These are phyloP conservation scores for Raphanus hybrid DNA, from an alignment of 441 rosid genomes.

Conservation along the genomic window DNA sequence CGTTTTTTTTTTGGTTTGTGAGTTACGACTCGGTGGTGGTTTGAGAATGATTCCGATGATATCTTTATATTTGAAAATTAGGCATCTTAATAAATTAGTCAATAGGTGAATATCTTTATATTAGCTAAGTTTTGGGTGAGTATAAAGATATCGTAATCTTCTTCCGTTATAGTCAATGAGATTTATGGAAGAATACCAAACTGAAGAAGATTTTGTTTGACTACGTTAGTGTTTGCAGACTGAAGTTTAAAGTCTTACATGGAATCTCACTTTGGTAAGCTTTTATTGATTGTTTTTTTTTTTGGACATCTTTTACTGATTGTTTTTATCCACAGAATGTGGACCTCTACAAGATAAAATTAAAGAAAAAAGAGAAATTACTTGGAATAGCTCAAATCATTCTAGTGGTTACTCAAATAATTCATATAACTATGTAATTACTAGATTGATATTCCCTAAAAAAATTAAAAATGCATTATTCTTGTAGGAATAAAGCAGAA, in stretches of 20 bases:
- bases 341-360: background rate
- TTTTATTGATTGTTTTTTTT: background rate
- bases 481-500: background rate
- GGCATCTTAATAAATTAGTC: constrained; percentile 26
- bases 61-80: constrained; percentile 9
- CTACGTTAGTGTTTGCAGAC: background rate
- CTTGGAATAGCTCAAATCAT: no score
- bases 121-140: background rate
- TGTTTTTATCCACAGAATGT: background rate
- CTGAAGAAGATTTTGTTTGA: constrained; percentile 18
- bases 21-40: constrained; percentile 20
- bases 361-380: no score
- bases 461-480: background rate
- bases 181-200: background rate
- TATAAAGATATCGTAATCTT: background rate
- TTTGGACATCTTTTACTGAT: background rate
- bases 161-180: background rate
- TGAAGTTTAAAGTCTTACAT: background rate
- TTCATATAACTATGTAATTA: no score
- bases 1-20: background rate
- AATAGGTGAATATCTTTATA: background rate
- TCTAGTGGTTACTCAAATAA: no score
- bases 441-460: no score
- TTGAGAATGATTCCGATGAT: background rate
- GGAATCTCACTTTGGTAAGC: background rate